Evolutionary conservation across 441 rosid genomes (phyloP), one percentile per base, ranked within the genome.

Genomic region (Croton laevigatus): DNA sequence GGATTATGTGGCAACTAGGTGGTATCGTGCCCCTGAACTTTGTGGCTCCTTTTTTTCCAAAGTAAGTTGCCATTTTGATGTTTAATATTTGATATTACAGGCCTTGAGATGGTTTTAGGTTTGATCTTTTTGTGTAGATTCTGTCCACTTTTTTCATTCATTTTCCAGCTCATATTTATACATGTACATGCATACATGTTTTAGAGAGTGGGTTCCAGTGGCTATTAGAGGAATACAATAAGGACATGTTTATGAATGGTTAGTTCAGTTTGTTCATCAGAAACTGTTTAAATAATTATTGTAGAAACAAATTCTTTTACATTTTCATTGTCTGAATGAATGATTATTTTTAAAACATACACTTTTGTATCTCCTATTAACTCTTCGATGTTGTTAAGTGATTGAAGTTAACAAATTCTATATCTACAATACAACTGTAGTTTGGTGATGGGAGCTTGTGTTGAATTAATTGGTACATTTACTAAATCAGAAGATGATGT

Each of bases 11-110:
- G 98, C 99, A 45, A 96, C 99, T 61, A 86, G 97, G 70, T 96
- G 98, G 99, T 96, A 93, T 75, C 97, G 99, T 70, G 99, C 99
- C 71, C 99, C 99, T 66, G 99, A 96, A 79, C 94, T 96, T 40
- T 96, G 99, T 77, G 99, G 99, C 59, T 96, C 97, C 3, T 96
- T 96, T 80, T 96, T 91, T 89, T 96, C 99, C 75, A 96, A 96
- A 80, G 99, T 96, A 87, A 86, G 90, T 76, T 81, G 32, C 53
- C 70, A 73, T 48, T 69, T 22, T 27, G 32, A 62, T 63, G 45
- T 67, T 17, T 65, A 17, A 62, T 64, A 54, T 65, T 17, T 65
- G 19, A 62, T 64, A 54, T 65, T 17, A 58, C 8, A 40, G 38
- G 66, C 72, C 6, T 57, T 44, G 45, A 48, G 53, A 66, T 49